These are phyloP conservation scores for Termitomyces sp. DNA, from an alignment of 1,284 basidiomycete genomes.

Conservation along the genomic window DNA sequence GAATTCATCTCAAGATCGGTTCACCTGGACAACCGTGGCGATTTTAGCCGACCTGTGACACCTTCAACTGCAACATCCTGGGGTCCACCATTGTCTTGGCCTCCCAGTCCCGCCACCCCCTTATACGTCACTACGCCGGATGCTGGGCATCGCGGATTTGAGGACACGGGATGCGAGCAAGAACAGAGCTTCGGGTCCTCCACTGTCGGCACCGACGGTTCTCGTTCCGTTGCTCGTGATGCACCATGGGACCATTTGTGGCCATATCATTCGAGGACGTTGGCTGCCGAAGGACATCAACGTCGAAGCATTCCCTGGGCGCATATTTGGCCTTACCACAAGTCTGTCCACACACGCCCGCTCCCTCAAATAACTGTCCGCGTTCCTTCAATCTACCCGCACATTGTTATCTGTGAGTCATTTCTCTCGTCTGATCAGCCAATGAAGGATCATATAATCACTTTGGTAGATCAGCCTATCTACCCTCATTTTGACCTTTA, in stretches of 20 bases:
- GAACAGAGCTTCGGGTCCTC: neutral
- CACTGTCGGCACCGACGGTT: neutral
- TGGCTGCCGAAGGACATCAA: neutral
- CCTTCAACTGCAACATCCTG: conserved; percentile 42
- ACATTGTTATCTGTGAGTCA: conserved; percentile 32
- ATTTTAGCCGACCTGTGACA: conserved; percentile 31
- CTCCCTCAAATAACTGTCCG: neutral
- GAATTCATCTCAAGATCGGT: conserved; percentile 25
- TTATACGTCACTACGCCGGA: conserved; percentile 40
- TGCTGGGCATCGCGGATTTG: conserved; percentile 28
- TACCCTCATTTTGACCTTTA: conserved; percentile 47
- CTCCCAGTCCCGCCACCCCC: conserved; percentile 35
- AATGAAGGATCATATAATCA: neutral
- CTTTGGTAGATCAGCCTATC: conserved; percentile 31
- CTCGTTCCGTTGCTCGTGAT: neutral
- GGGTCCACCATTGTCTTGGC: conserved; percentile 41
- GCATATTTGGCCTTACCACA: neutral
- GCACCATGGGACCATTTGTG: conserved; percentile 5
- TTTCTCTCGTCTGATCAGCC: too few relatives aligned
- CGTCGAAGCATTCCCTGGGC: neutral
- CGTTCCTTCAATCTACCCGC: conserved; percentile 27
- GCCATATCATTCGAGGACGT: neutral
- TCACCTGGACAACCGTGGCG: conserved; percentile 29
- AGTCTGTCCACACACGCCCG: neutral
- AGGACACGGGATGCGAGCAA: neutral